phyloP scores from a whole-genome alignment of 345 rosid genomes.

The Salix brachista region DNA sequence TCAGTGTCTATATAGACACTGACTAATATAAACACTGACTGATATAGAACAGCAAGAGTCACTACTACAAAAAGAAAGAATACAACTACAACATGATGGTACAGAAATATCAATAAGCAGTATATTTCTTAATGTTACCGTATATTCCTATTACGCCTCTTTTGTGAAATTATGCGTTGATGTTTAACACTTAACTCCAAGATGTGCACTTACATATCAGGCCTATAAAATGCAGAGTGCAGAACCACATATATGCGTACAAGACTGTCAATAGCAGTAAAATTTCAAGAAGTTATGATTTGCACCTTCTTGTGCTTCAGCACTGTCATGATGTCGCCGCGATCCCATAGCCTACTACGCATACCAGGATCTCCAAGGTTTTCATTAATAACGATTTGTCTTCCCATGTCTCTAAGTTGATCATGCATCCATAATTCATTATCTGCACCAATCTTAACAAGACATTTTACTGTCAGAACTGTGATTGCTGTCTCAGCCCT shows the following conservation, averaged over 20 bases:
- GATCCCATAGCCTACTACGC: slow-evolving; percentile 67
- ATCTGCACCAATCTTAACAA: slow-evolving; percentile 36
- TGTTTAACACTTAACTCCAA: no score
- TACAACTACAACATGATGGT: no score
- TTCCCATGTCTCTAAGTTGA: slow-evolving; percentile 75
- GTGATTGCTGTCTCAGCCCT: slow-evolving; percentile 41
- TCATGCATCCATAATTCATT: slow-evolving; percentile 65
- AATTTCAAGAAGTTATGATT: neutral
- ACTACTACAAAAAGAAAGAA: no score
- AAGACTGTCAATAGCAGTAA: neutral
- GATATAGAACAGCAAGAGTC: no score
- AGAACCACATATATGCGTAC: no score
- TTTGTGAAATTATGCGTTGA: no score
- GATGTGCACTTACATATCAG: no score
- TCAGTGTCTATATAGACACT: neutral
- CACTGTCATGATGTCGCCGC: slow-evolving; percentile 36
- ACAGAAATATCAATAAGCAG: no score
- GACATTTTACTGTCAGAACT: slow-evolving; percentile 51
- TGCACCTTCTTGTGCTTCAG: slow-evolving; percentile 43
- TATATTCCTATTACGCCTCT: no score
- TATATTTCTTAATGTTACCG: no score
- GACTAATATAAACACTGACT: neutral
- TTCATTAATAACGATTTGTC: slow-evolving; percentile 42
- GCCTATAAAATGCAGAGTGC: no score
- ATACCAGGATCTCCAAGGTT: slow-evolving; percentile 23